Base-by-base conservation (phyloP, 768 basidiomycete genomes). In the Lentinula sp. region DNA sequence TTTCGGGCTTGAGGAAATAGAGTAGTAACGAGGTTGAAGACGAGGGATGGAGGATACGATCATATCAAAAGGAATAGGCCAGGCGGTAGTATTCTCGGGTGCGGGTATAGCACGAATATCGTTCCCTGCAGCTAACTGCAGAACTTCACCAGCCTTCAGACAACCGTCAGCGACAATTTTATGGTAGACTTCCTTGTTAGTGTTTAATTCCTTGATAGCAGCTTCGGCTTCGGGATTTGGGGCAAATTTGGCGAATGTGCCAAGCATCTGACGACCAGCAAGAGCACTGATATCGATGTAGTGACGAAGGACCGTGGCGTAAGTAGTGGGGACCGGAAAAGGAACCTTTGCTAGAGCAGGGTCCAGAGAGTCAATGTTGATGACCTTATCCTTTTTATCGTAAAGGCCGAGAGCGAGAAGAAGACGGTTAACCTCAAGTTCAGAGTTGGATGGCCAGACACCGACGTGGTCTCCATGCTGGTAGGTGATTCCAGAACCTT, bases 381-480 rank as follows among this genome's bases (percentile, higher is more conserved):
- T 93, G 52, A 94, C 85, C 42, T 82, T 80, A 71, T 95, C 87
- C 69, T 85, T 84, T 77, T 92, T 92, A 63, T 88, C 81, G 65
- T 82, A 80, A 10, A 99, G 81, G 28, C 95, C 96, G 52, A 99
- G 87, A 43, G 88, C 83, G 63, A 84, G 88, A 18, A 99, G 83
- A 28, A 97, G 83, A 60, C 95, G 88, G 57, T 92, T 86, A 48
- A 98, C 95, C 69, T 98, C 95, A 50, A 87, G 71, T 63, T 97
- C 93, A 7, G 96, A 84, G 75, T 99, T 99, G 60, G 87, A 85
- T 11, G 97, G 96, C 96, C 96, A 99, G 57, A 99, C 84, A 62
- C 94, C 97, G 65, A 97, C 87, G 69, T 99, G 97, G 72, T 99
- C 97, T 58, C 97, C 97, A 62, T 98, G 95, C 72, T 98, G 96